These are phyloP conservation scores for Penicillium vulpinum DNA, from an alignment of 2,329 filamentous ascomycete genomes.

Conservation along the genomic window DNA sequence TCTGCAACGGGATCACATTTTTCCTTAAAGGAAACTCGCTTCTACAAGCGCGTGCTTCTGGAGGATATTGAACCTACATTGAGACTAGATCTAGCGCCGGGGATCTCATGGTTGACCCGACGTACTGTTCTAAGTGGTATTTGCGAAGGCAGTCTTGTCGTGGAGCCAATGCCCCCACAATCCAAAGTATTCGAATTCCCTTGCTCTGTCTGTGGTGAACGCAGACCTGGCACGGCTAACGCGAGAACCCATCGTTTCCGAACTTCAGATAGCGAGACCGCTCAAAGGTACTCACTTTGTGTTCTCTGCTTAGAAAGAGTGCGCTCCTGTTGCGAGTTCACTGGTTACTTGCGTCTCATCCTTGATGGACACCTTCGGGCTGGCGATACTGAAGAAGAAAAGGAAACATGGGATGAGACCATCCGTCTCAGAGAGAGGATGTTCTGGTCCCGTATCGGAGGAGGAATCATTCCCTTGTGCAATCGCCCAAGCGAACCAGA, in stretches of 20 bases:
- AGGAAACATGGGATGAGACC: slow-evolving; percentile 91
- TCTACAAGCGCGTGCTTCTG: slow-evolving; percentile 83
- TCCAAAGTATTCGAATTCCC: slow-evolving; percentile 57
- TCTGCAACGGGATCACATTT: slow-evolving; percentile 46
- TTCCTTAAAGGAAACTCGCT: slow-evolving; percentile 83
- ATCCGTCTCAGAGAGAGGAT: slow-evolving; percentile 87
- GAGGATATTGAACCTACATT: slow-evolving; percentile 96
- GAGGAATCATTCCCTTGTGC: slow-evolving; percentile 76
- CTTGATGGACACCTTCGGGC: slow-evolving; percentile 90
- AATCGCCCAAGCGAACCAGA: slow-evolving; percentile 29
- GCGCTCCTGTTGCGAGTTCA: slow-evolving; percentile 85
- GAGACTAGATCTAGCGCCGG: slow-evolving; percentile 82
- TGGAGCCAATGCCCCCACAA: slow-evolving; percentile 76
- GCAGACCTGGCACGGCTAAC: slow-evolving; percentile 68
- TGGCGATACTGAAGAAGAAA: slow-evolving; percentile 79
- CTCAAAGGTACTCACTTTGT: slow-evolving; percentile 87
- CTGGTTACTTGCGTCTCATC: slow-evolving; percentile 86
- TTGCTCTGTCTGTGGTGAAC: slow-evolving; percentile 88
- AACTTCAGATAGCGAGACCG: slow-evolving; percentile 80
- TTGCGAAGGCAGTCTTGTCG: slow-evolving; percentile 79
- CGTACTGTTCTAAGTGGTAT: slow-evolving; percentile 81
- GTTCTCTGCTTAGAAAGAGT: slow-evolving; percentile 81
- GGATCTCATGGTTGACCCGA: slow-evolving; percentile 89
- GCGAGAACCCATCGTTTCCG: slow-evolving; percentile 84
- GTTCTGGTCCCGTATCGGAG: slow-evolving; percentile 94